Base-by-base conservation (phyloP, 192 early-diverging fungal genomes). In the Backusella australiensis region DNA sequence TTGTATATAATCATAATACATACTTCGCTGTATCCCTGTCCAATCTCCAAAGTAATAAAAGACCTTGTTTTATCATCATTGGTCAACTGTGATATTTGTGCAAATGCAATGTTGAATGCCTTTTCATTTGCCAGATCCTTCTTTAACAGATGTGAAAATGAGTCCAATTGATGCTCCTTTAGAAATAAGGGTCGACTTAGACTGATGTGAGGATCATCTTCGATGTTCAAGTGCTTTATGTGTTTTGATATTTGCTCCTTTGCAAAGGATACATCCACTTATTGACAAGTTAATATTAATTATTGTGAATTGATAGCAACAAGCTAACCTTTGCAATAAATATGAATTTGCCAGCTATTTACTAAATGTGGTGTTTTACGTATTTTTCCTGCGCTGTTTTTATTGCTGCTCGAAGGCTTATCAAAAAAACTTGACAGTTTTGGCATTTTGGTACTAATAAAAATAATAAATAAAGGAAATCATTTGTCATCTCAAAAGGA, bases 61-160 rank as follows among this genome's bases (percentile, higher is more conserved):
- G 70, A 71, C 14, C 70, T 29, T 2, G 70, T 71, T 6, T 71
- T 71, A 32, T 71, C 70, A 34, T 71, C 70, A 49, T 71, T 71
- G 0, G 44, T 49, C 5, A 71, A 7, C 2, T 29, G 29, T 29
- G 70, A 14, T 9, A 44, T 34, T 34, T 71, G 42, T 17, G 70
- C 26, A 71, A 71, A 71, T 11, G 70, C 29, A 3, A 71, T 46
- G 1, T 19, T 5, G 15, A 71, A 71, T 46, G 70, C 0, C 21
- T 71, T 49, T 19, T 19, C 29, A 2, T 49, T 46, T 32, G 3
- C 14, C 4, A 71, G 7, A 6, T 41, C 29, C 17, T 69, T 36
- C 35, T 38, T 41, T 46, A 49, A 14, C 4, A 29, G 39, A 32
- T 9, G 2, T 32, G 42, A 12, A 19, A 71, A 71, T 21, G 11